Evolutionary conservation across 2,329 filamentous ascomycete species (phyloP), one percentile per base, ranked within the genome.

Genomic region (Zasmidium angulare): DNA sequence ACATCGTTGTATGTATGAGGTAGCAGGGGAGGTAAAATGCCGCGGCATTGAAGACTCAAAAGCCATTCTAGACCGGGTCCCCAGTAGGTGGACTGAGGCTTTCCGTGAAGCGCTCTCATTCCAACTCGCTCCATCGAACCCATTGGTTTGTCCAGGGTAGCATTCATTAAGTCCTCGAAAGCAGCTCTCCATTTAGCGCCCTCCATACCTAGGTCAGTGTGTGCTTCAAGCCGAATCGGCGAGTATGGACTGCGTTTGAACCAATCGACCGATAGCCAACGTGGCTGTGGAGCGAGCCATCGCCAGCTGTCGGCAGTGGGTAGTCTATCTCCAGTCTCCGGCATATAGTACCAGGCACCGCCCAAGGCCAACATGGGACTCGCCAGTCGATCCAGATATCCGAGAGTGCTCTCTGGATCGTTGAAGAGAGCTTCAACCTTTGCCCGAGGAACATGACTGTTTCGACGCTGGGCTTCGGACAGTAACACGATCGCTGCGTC

Each of bases 91-190:
- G 70, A 70, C 43, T 66, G 61, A 10, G 56, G 51, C 17, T 46
- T 52, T 1, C 63, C 64, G 23, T 61, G 50, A 0, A 66, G 66
- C 19, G 43, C 40, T 2, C 69, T 58, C 24, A 58, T 48, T 12
- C 67, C 68, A 10, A 63, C 54, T 24, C 58, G 60, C 48, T 68
- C 62, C 2, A 47, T 49, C 1, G 66, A 67, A 0, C 52, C 55
- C 68, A 72, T 70, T 1, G 69, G 69, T 60, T 72, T 74, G 49
- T 70, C 72, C 2, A 74, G 60, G 2, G 69, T 74, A 2, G 82
- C 73, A 50, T 77, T 77, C 17, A 86, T 64, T 10, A 87, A 76
- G 64, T 87, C 84, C 65, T 86, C 83, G 64, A 85, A 86, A 0
- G 84, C 84, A 53, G 81, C 79, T 17, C 81, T 77, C 83, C 84